Percentiles rank a stretch among this genome's conserved stretches.
Conservation (phyloP, 805 yeast genomes). For the Wickerhamomyces silvicola region DNA sequence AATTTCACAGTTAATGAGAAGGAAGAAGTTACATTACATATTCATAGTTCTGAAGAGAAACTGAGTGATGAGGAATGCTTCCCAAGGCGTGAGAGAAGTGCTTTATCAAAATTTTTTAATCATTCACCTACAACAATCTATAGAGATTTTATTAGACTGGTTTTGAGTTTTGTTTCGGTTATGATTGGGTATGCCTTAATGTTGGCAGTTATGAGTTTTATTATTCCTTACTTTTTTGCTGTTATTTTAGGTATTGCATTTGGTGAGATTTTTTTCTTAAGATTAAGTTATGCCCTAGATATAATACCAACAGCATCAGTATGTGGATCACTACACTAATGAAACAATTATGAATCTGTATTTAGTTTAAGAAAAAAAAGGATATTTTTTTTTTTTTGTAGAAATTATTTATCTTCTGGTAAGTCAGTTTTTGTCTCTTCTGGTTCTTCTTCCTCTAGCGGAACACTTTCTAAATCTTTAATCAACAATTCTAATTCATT, state of each 20-base stretch:
- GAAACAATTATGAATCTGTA: not conserved
- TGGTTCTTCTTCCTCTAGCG: constrained; percentile 37
- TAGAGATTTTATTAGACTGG: constrained; percentile 51
- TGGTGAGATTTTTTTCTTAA: constrained; percentile 65
- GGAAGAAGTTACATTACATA: not conserved
- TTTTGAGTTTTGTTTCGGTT: constrained; percentile 53
- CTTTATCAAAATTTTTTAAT: constrained; percentile 27
- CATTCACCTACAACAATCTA: constrained; percentile 30
- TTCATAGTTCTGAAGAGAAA: constrained; percentile 1
- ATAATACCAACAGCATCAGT: constrained; percentile 23
- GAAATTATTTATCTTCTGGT: no score
- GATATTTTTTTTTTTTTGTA: not conserved
- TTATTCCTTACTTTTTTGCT: constrained; percentile 65
- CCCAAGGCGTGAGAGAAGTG: not conserved
- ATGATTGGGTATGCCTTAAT: constrained; percentile 65
- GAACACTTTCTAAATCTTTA: constrained; percentile 36
- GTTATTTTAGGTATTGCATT: constrained; percentile 62
- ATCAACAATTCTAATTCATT: constrained; percentile 40
- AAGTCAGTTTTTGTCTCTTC: no score
- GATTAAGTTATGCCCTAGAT: constrained; percentile 37
- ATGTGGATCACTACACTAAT: constrained; percentile 24
- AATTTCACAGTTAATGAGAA: not conserved
- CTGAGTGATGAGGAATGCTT: not conserved
- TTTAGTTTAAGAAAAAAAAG: not conserved
- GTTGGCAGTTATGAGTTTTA: constrained; percentile 74